Conservation (phyloP, 2,329 filamentous ascomycete genomes). For the Lecanicillium sp. region DNA sequence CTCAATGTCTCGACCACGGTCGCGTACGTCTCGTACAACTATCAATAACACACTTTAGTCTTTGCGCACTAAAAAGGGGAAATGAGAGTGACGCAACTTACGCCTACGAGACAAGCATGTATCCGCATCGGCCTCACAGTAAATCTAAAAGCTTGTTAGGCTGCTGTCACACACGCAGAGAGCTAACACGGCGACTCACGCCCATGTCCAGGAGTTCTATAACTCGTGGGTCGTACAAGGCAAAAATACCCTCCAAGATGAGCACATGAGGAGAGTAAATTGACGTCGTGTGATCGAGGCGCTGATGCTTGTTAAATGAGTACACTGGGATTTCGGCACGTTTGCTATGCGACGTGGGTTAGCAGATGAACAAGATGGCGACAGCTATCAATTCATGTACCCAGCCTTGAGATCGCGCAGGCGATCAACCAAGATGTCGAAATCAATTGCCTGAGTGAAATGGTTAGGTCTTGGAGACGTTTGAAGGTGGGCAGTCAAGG, state of each 20-base stretch:
- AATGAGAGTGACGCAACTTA: constrained; percentile 33
- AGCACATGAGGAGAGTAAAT: constrained; percentile 96
- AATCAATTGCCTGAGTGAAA: constrained; percentile 73
- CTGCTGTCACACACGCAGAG: not conserved
- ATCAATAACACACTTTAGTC: constrained; percentile 9
- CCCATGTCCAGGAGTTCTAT: constrained; percentile 86
- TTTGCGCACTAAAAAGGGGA: constrained; percentile 8
- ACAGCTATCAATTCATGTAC: no score
- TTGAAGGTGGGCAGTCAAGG: not conserved
- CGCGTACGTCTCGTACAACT: constrained; percentile 82
- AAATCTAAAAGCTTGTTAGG: constrained; percentile 51
- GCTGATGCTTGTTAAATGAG: constrained; percentile 86
- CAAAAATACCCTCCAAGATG: constrained; percentile 93
- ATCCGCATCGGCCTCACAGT: constrained; percentile 92
- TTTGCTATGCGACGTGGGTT: constrained; percentile 45
- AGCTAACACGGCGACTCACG: constrained; percentile 37
- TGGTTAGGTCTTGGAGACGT: not conserved
- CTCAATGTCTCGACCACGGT: constrained; percentile 84
- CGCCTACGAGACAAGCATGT: constrained; percentile 84
- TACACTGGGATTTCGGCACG: constrained; percentile 90
- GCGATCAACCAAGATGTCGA: constrained; percentile 75
- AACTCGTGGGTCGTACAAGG: constrained; percentile 80
- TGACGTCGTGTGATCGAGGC: constrained; percentile 69
- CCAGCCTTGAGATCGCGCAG: constrained; percentile 83
- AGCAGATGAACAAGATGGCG: no score